Evolutionary conservation across 768 basidiomycete species (phyloP).

Genomic region (Dioszegia aurantiaca): DNA sequence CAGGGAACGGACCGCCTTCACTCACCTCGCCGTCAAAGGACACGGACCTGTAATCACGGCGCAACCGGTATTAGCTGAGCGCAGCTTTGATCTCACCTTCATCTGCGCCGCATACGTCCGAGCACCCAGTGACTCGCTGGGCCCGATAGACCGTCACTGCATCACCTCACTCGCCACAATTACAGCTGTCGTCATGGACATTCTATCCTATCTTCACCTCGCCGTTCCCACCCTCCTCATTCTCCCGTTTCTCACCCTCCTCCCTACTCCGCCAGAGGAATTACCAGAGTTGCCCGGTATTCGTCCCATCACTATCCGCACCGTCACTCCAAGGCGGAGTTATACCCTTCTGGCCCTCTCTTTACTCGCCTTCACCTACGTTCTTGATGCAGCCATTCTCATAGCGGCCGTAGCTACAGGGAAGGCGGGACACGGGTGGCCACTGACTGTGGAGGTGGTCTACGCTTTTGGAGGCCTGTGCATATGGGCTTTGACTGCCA

Average conservation of each 20-base stretch:
- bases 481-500: conserved; percentile 32
- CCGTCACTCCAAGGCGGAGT: conserved; percentile 68
- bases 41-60: too few species aligned
- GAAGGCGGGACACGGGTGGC: conserved; percentile 2
- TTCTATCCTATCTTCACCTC: conserved; percentile 31
- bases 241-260: conserved; percentile 29
- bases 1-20: too few species aligned
- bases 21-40: too few species aligned
- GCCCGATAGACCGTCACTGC: neutral
- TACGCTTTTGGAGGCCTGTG: conserved; percentile 39
- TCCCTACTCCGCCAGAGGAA: conserved; percentile 19
- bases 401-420: conserved; percentile 62
- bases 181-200: neutral
- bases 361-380: conserved; percentile 67
- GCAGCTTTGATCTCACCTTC: too few species aligned
- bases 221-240: conserved; percentile 36
- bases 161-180: neutral
- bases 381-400: conserved; percentile 73
- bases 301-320: conserved; percentile 56
- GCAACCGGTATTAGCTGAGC: too few species aligned
- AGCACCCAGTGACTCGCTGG: too few species aligned
- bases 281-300: conserved; percentile 32
- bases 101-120: too few species aligned
- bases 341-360: conserved; percentile 71
- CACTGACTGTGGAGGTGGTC: conserved; percentile 21